Base-by-base conservation (phyloP, 441 rosid species). In the Viola pubescens region DNA sequence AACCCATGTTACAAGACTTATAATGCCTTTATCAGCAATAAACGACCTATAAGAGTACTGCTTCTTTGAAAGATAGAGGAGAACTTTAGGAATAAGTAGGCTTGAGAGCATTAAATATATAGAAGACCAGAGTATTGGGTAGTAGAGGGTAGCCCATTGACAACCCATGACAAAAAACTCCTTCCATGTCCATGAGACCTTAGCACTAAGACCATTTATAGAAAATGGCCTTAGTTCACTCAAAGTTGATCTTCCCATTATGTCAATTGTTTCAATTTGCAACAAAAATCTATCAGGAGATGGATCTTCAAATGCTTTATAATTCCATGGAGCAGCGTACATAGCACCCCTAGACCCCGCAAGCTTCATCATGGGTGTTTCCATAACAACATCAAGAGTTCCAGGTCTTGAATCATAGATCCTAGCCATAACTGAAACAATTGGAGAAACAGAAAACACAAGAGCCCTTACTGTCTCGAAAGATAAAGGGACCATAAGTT, bases 201-300 rank as follows among this genome's bases (percentile, higher is more conserved):
- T 73, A 66, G 79, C 73, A 69, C 73, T 71, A 43, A 73, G 76
- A 67, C 97, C 91, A 52, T 89, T 80, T 62, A 83, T 59, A 54
- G 97, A 92, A 72, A 89, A 89, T 44, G 98, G 94, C 40, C 87
- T 79, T 70, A 77, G 61, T 70, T 84, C 94, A 12, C 83, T 81
- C 39, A 58, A 70, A 38, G 86, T 81, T 66, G 79, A 70, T 70
- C 77, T 77, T 45, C 92, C 90, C 73, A 51, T 72, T 59, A 70
- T 52, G 58, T 87, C 94, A 16, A 55, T 73, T 60, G 75, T 92
- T 82, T 86, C 90, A 52, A 92, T 81, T 74, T 87, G 86, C 68
- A 92, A 82, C 96, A 92, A 87, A 76, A 55, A 92, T 72, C 98
- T 80, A 71, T 80, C 81, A 8, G 97, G 91, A 52, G 87, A 84